Conservation (phyloP, 805 yeast genomes). For the Pichia gijzeniarum region DNA sequence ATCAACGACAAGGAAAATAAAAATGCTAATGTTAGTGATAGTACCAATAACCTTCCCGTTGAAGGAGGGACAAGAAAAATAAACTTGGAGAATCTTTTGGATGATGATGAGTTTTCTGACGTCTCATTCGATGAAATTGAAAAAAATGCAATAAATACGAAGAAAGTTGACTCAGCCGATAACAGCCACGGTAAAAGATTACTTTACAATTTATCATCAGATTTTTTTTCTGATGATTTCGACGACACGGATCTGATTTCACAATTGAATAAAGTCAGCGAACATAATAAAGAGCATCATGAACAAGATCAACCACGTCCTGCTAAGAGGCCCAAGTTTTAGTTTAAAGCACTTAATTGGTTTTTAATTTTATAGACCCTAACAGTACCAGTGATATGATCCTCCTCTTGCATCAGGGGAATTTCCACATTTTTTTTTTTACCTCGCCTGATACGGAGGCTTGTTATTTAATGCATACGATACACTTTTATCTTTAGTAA, state of each 20-base stretch:
- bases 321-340: background rate
- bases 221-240: constrained; percentile 14
- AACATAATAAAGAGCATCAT: too few relatives aligned
- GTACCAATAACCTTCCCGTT: background rate
- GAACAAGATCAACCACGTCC: background rate
- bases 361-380: too few relatives aligned
- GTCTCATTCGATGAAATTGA: constrained; percentile 8
- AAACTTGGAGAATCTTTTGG: background rate
- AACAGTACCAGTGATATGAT: too few relatives aligned
- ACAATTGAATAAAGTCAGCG: background rate
- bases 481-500: too few relatives aligned
- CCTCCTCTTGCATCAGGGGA: too few relatives aligned
- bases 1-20: background rate
- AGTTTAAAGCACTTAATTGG: too few relatives aligned
- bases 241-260: constrained; percentile 10
- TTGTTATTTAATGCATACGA: too few relatives aligned
- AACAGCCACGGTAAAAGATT: background rate
- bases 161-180: too few relatives aligned
- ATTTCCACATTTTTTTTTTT: too few relatives aligned
- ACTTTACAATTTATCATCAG: constrained; percentile 7
- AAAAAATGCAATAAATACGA: background rate
- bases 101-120: constrained; percentile 10
- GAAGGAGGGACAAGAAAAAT: background rate
- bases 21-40: background rate
- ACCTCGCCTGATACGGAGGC: too few relatives aligned